Evolutionary conservation across 208 protist genomes (phyloP).

Genomic region (Wallacemonas rigidus): DNA sequence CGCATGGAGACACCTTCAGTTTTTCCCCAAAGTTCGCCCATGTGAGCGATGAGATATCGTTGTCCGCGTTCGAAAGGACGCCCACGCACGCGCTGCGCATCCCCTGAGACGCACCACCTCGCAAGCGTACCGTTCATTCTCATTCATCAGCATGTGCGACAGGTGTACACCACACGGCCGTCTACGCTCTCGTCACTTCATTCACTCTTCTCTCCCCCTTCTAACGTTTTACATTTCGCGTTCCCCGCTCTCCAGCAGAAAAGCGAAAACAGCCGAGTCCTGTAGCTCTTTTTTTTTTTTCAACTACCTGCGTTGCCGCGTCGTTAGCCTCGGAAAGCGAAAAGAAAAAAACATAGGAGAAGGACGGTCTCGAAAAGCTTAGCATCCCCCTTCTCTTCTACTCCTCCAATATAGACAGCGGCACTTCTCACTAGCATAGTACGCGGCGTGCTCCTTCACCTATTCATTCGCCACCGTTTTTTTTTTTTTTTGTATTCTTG

Average conservation of each 20-base stretch:
- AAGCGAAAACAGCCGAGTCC: neutral
- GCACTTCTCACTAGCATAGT: neutral
- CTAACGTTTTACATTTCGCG: neutral
- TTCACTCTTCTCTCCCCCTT: slow-evolving; percentile 3
- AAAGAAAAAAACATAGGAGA: neutral
- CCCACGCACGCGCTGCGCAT: too few species aligned
- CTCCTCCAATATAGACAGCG: too few species aligned
- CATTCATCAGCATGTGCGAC: too few species aligned
- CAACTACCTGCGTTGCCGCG: neutral
- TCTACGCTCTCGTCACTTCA: slow-evolving; percentile 7
- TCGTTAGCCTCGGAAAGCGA: neutral
- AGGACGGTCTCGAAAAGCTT: too few species aligned
- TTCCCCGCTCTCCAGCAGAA: slow-evolving; percentile 12
- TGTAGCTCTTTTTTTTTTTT: neutral
- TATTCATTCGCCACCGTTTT: neutral
- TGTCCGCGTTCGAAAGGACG: too few species aligned
- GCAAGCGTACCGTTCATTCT: too few species aligned
- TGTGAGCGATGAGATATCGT: too few species aligned
- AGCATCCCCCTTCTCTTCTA: too few species aligned
- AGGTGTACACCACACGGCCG: too few species aligned
- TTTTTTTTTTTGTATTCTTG: slow-evolving; percentile 10
- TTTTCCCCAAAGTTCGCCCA: too few species aligned
- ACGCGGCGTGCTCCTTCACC: neutral
- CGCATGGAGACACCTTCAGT: too few species aligned
- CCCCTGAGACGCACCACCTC: too few species aligned